Percentiles rank a stretch among this genome's conserved stretches.
phyloP scores from a whole-genome alignment of 331 rosid genomes.

The Acacia pycnantha region DNA sequence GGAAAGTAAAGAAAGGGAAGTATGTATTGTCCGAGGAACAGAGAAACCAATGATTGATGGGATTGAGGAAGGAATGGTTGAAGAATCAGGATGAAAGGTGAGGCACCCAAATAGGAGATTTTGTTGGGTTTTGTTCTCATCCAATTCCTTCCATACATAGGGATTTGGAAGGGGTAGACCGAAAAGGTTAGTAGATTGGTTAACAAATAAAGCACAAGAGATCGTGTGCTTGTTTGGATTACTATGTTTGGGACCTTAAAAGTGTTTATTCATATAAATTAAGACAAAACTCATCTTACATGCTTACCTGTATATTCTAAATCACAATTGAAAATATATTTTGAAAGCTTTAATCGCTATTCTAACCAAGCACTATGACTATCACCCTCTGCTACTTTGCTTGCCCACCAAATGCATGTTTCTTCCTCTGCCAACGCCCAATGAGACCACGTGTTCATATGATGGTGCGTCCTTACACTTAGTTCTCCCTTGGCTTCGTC shows the following conservation, averaged over 20 bases:
- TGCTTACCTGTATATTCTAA: no score
- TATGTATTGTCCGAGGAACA: background rate
- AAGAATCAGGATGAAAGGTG: background rate
- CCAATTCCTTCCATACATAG: no score
- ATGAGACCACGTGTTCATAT: background rate
- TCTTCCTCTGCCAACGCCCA: background rate
- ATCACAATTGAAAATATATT: no score
- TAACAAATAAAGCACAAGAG: background rate
- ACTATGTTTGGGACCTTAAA: rapidly evolving
- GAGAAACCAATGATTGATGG: background rate
- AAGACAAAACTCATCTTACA: no score
- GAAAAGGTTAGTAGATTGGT: background rate
- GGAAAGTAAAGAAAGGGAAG: background rate
- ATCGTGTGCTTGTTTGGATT: no score
- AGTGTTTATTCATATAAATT: no score
- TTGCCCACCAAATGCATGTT: background rate
- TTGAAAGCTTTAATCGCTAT: no score
- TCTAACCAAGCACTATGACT: no score
- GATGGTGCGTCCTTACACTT: background rate
- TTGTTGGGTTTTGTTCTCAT: background rate
- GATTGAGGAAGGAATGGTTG: background rate
- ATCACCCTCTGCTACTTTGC: no score
- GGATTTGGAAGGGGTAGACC: background rate
- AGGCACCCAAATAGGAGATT: background rate
- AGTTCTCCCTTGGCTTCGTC: background rate